Percentiles rank a stretch among this genome's conserved stretches.
Conservation (phyloP, 208 protist species). For the Wallacemonas sp. region DNA sequence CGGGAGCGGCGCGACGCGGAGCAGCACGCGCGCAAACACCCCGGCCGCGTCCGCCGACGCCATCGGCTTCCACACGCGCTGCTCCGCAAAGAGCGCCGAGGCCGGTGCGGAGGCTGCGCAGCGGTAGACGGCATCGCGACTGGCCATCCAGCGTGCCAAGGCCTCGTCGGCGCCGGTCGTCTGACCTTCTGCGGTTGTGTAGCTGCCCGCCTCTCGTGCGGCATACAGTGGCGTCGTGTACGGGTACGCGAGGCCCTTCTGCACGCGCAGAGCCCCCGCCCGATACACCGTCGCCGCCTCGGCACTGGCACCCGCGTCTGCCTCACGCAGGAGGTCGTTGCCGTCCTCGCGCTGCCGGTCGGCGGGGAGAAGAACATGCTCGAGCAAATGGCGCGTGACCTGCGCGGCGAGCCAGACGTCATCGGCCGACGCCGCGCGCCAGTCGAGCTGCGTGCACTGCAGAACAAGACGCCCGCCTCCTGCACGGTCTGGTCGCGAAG, state of each 20-base stretch:
- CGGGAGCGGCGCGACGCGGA: background rate
- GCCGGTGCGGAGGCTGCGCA: background rate
- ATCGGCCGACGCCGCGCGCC: conserved; percentile 6
- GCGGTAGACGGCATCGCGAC: conserved; percentile 10
- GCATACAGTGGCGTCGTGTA: background rate
- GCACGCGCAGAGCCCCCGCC: conserved; percentile 21
- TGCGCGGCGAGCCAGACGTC: conserved; percentile 24
- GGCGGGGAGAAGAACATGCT: conserved; percentile 18
- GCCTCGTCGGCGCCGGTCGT: background rate
- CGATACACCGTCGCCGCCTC: conserved; percentile 20
- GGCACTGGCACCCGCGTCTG: background rate
- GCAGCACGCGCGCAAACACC: conserved; percentile 5
- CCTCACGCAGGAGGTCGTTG: background rate
- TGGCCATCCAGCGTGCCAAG: background rate
- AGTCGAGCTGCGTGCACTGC: conserved; percentile 8
- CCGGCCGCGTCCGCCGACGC: background rate
- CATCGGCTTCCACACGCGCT: conserved; percentile 15
- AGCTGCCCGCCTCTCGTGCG: background rate
- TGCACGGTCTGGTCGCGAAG: too few relatives aligned
- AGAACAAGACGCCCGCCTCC: background rate
- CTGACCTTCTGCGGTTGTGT: background rate
- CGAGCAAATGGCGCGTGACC: conserved; percentile 16
- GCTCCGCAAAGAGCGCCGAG: conserved; percentile 1
- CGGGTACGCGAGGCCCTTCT: conserved; percentile 21
- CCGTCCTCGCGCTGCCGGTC: conserved; percentile 36